Evolutionary conservation across 768 basidiomycete genomes (phyloP).

Genomic region (Amanita pseudoporphyria): DNA sequence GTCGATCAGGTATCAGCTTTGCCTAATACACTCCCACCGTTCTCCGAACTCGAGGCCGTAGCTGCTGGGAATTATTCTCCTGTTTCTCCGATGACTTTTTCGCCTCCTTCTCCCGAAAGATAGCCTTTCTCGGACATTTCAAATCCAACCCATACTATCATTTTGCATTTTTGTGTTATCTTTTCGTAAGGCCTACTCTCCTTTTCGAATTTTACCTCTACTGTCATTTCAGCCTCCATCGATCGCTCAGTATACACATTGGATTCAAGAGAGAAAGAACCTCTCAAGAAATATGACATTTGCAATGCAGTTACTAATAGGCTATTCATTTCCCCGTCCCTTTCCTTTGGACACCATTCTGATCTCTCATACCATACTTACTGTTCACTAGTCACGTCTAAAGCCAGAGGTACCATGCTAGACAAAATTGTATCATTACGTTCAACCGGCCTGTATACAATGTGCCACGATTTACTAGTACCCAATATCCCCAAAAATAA

Average conservation of each 20-base stretch:
- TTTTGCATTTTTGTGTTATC: constrained; percentile 11
- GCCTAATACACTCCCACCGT: constrained; percentile 57
- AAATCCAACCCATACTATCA: constrained; percentile 14
- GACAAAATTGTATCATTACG: constrained; percentile 50
- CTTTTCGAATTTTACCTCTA: constrained; percentile 12
- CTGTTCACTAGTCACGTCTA: constrained; percentile 31
- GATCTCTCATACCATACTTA: constrained; percentile 26
- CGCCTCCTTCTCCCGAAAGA: constrained; percentile 36
- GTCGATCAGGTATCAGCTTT: constrained; percentile 22
- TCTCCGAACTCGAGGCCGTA: constrained; percentile 74
- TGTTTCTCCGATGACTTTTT: constrained; percentile 69
- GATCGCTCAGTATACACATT: constrained; percentile 6
- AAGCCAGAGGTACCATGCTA: constrained; percentile 38
- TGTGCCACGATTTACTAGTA: constrained; percentile 6
- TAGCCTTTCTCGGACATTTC: constrained; percentile 21
- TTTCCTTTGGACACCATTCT: constrained; percentile 3
- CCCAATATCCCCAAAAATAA: background rate
- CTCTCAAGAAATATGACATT: constrained; percentile 6
- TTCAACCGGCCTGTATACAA: constrained; percentile 21
- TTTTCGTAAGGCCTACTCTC: constrained; percentile 1
- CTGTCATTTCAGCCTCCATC: constrained; percentile 13
- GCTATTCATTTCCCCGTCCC: constrained; percentile 11
- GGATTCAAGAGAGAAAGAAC: constrained; percentile 2
- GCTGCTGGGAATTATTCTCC: constrained; percentile 69
- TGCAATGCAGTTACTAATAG: constrained; percentile 8